Evolutionary conservation across 768 basidiomycete genomes (phyloP), one percentile per base, ranked within the genome.

Genomic region (Naganishia onofrii): DNA sequence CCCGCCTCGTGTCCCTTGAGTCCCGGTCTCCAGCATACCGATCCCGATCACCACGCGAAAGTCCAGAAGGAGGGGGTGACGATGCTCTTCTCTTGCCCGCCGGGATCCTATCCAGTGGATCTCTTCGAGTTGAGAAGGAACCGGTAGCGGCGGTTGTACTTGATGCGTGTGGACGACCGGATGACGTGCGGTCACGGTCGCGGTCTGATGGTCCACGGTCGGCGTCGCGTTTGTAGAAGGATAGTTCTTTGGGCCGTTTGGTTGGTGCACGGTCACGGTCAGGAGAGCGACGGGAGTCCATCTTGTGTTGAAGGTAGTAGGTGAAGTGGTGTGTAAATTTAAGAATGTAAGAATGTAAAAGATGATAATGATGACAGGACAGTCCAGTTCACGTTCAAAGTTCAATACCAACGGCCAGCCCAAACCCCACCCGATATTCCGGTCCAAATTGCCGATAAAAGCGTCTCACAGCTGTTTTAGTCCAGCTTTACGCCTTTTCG

Each of bases 181-280:
- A 42, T 8, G 13, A 15, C 1, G 31, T 15, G 57, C n/a, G 32
- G n/a, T 31, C n/a, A 26, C 48, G 48, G n/a, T 51, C 48, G 23
- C 44, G 44, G n/a, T 75, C 74, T 6, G 72, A n/a, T 34, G 73
- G 70, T n/a, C n/a, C n/a, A 10, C 73, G 69, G 3, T 72, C 55
- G 28, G 69, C 48, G 3, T 76, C 75, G 46, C 77, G 77, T 70
- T 82, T 82, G 75, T 82, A 82, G 63, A 82, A 77, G 23, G 80
- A 80, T 46, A 82, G 73, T 64, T 81, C 77, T 69, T 77, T 78
- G 13, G 79, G 76, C 42, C 73, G 71, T 12, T 72, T 72, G 66
- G 32, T 57, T 9, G 52, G 57, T 23, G 32, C 34, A 48, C 8
- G 77, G 71, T 57, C 72, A 72, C 8, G 77, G 71, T 57, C 72